Conservation (phyloP, 345 rosid species). For the Ceriops decandra region DNA sequence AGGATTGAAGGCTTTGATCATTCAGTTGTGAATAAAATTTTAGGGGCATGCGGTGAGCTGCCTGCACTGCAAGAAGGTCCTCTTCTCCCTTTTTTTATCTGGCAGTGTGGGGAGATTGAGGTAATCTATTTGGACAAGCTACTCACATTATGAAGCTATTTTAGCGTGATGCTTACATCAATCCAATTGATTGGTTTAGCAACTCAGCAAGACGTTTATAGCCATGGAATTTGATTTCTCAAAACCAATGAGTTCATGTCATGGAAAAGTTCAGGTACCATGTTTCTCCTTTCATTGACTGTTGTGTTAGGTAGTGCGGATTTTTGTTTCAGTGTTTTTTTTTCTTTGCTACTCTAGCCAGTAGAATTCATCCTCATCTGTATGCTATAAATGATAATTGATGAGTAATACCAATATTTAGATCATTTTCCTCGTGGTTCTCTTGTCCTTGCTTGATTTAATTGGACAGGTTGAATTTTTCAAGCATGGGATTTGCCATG, state of each 20-base stretch:
- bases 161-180: neutral
- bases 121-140: slow-evolving; percentile 29
- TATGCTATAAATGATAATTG: no score
- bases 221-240: slow-evolving; percentile 74
- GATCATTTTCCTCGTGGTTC: neutral
- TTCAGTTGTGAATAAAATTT: slow-evolving; percentile 59
- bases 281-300: neutral
- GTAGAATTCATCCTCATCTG: no score
- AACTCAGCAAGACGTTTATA: slow-evolving; percentile 58
- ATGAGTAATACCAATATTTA: neutral
- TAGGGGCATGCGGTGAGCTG: slow-evolving; percentile 81
- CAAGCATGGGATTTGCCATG: slow-evolving; percentile 68
- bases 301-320: neutral
- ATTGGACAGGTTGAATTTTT: slow-evolving; percentile 54
- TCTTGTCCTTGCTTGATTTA: neutral
- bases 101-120: slow-evolving; percentile 88
- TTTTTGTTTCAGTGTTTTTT: neutral
- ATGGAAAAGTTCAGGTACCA: slow-evolving; percentile 64
- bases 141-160: neutral
- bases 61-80: slow-evolving; percentile 59
- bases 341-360: neutral
- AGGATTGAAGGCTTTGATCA: slow-evolving; percentile 89
- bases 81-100: slow-evolving; percentile 61
- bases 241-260: slow-evolving; percentile 55
- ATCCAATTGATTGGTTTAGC: slow-evolving; percentile 37